These are phyloP conservation scores for Sextonia rubra DNA, from an alignment of 164 flowering plant genomes.

Conservation along the genomic window DNA sequence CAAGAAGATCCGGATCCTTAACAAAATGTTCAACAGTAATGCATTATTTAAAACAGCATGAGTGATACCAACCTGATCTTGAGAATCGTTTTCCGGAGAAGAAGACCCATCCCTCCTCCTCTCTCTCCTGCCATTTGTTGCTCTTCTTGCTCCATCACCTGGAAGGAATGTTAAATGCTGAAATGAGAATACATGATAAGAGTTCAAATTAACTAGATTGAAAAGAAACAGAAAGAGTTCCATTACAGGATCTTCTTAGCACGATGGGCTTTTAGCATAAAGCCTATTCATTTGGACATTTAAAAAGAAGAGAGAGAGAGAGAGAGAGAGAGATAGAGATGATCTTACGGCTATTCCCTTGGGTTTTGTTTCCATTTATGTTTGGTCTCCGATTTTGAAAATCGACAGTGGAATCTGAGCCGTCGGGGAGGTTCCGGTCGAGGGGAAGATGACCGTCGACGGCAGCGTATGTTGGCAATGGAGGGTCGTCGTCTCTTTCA, in stretches of 20 bases:
- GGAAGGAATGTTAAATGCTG: not conserved
- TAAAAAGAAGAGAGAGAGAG: not conserved
- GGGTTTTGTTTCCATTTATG: constrained; percentile 8
- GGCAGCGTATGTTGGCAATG: constrained; percentile 4
- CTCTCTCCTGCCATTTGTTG: not conserved
- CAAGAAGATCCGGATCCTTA: too few species aligned
- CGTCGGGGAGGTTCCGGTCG: constrained; percentile 54
- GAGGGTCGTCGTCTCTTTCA: constrained; percentile 7
- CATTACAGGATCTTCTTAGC: too few species aligned
- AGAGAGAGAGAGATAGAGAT: not conserved
- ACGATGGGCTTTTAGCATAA: too few species aligned
- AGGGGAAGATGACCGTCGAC: constrained; percentile 18
- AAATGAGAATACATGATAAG: not conserved
- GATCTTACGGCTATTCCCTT: not conserved
- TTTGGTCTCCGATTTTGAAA: not conserved
- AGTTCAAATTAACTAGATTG: not conserved
- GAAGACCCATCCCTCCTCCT: not conserved
- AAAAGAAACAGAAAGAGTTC: not conserved
- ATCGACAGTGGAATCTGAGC: constrained; percentile 55
- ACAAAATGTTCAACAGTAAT: too few species aligned
- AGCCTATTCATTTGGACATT: not conserved
- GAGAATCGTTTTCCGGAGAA: constrained; percentile 10
- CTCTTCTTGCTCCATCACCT: not conserved
- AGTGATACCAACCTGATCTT: constrained; percentile 21
- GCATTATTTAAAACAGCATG: too few species aligned